Evolutionary conservation across 192 early-diverging fungal species (phyloP).

Genomic region (Rhizoclosmatium sp.): DNA sequence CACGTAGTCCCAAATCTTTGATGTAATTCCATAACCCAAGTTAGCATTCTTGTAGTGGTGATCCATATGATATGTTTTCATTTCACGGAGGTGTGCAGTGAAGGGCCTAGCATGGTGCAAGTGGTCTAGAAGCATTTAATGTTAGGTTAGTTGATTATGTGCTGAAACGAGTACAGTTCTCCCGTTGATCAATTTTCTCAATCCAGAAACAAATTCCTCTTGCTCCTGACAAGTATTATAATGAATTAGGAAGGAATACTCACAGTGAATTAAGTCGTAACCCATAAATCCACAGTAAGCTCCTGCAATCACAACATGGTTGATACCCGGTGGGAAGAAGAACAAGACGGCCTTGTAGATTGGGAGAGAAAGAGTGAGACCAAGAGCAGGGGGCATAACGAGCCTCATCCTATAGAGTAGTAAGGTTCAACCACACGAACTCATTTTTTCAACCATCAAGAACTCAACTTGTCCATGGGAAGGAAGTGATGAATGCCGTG

Average conservation of each 20-base stretch:
- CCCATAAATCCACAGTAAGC: constrained; percentile 81
- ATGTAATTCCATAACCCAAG: constrained; percentile 88
- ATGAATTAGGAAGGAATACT: neutral
- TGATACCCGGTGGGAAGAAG: constrained; percentile 70
- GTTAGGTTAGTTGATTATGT: neutral
- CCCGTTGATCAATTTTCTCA: too few species aligned
- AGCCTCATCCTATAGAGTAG: constrained; percentile 74
- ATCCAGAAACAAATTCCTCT: too few species aligned
- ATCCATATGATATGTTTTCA: constrained; percentile 94
- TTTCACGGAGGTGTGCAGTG: constrained; percentile 75
- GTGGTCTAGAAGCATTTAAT: constrained; percentile 63
- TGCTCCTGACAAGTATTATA: too few species aligned
- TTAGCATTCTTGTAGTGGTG: constrained; percentile 81
- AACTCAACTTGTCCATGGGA: constrained; percentile 85
- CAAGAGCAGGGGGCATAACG: constrained; percentile 95
- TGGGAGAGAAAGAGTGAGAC: constrained; percentile 69
- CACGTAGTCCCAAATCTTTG: constrained; percentile 88
- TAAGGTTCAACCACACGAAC: constrained; percentile 30
- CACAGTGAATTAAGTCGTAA: constrained; percentile 93
- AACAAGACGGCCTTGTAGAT: constrained; percentile 59
- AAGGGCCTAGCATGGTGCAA: constrained; percentile 88
- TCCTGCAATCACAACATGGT: constrained; percentile 77
- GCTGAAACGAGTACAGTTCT: neutral
- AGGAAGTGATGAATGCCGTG: constrained; percentile 97
- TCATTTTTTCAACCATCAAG: neutral